Percentiles rank a stretch among this genome's conserved stretches.
Conservation (phyloP, 805 yeast genomes). For the Barnettozyma populi region DNA sequence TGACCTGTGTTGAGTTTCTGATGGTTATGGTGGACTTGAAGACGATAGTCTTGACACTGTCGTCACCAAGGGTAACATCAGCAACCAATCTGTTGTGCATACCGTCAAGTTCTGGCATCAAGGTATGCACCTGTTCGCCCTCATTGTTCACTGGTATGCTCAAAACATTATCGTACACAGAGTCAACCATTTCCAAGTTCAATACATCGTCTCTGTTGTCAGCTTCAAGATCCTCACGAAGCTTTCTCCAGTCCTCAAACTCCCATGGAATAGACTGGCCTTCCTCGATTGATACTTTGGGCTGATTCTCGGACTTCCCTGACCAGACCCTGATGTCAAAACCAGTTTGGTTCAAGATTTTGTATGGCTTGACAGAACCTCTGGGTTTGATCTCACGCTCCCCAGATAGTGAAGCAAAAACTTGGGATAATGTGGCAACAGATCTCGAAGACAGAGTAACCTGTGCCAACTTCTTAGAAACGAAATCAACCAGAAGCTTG, state of each 20-base stretch:
- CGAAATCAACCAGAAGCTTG: constrained; percentile 56
- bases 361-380: constrained; percentile 78
- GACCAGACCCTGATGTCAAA: constrained; percentile 77
- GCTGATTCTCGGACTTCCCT: constrained; percentile 34
- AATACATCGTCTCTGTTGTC: constrained; percentile 56
- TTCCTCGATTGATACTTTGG: constrained; percentile 34
- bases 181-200: constrained; percentile 54
- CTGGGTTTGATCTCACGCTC: constrained; percentile 55
- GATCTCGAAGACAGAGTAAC: constrained; percentile 77
- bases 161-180: constrained; percentile 48
- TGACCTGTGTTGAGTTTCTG: constrained; percentile 58
- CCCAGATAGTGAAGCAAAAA: constrained; percentile 51
- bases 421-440: constrained; percentile 68
- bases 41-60: constrained; percentile 73
- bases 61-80: constrained; percentile 62
- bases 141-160: constrained; percentile 69
- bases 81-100: constrained; percentile 73
- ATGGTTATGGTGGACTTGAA: constrained; percentile 71
- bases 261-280: constrained; percentile 70
- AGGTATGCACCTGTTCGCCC: constrained; percentile 71
- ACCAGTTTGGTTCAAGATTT: constrained; percentile 81
- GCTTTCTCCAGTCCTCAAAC: constrained; percentile 88
- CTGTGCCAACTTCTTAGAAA: constrained; percentile 74
- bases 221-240: constrained; percentile 73
- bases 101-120: constrained; percentile 55